Base-by-base conservation (phyloP, 768 basidiomycete genomes). In the Trametes cinnabarina region DNA sequence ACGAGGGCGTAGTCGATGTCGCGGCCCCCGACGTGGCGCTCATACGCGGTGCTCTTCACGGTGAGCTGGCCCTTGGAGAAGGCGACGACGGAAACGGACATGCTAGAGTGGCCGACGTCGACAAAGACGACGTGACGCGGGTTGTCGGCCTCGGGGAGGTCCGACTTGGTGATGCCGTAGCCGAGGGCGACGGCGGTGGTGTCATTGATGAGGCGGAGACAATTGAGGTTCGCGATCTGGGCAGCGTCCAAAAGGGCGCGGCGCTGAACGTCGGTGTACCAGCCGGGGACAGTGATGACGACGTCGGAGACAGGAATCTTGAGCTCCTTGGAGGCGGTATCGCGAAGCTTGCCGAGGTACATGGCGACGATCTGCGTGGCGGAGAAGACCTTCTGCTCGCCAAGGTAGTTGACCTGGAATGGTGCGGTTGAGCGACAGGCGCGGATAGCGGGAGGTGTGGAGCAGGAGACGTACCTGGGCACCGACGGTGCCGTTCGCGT, bases 121-220 rank as follows among this genome's bases (percentile, higher is more conserved):
- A 98, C 85, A 68, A 99, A 98, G 62, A 88, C 90, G 72, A 99
- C 87, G 72, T 97, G 82, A 32, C 88, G 83, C 0, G 95, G 88
- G 63, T 76, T 79, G 61, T 95, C 94, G 32, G 85, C 71, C 14
- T 88, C 86, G 20, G 97, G 97, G 42, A 99, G 86, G 72, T 99
- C 97, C 25, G 90, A 85, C 76, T 99, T 99, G 64, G 96, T 99
- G 81, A 98, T 98, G 65, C 97, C 97, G 76, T 96, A 99, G 51
- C 92, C 94, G 71, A 99, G 88, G 39, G 97, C 97, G 56, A 88
- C 83, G 51, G 96, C 97, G 61, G 96, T 98, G 55, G 89, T 87
- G 72, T 98, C 97, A 78, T 98, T 98, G 79, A 98, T 93, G 73
- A 99, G 82, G 50, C 96, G 92, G 60, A 98, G 90, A 62, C 85